Evolutionary conservation across 495 filamentous ascomycete genomes (phyloP).

Genomic region (Penicillium lividum): DNA sequence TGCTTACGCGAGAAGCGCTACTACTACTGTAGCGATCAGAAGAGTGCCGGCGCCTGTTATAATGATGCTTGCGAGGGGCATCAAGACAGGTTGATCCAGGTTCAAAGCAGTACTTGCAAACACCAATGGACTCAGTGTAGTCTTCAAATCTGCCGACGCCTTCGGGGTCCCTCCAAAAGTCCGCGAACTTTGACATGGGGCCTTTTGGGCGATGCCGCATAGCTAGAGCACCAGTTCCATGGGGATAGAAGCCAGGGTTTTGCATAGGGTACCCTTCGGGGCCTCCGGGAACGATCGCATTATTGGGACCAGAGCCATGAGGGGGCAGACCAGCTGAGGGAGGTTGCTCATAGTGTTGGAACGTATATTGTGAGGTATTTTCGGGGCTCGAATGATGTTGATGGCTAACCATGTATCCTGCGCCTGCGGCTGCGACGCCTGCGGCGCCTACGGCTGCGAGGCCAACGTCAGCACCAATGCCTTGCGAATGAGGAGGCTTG

Average conservation of each 20-base stretch:
- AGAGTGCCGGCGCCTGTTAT: slow-evolving; percentile 44
- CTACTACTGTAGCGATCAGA: slow-evolving; percentile 48
- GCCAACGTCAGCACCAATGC: slow-evolving; percentile 40
- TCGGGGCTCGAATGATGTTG: slow-evolving; percentile 41
- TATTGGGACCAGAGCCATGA: slow-evolving; percentile 36
- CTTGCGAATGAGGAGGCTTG: slow-evolving; percentile 34
- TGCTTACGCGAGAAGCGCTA: slow-evolving; percentile 49
- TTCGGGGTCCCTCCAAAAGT: slow-evolving; percentile 68
- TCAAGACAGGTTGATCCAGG: slow-evolving; percentile 59
- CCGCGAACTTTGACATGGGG: slow-evolving; percentile 56
- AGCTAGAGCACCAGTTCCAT: slow-evolving; percentile 35
- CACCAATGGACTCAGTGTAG: slow-evolving; percentile 70
- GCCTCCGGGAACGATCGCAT: slow-evolving; percentile 40
- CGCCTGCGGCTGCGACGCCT: slow-evolving; percentile 48
- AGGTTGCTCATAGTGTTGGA: slow-evolving; percentile 33
- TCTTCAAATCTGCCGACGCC: slow-evolving; percentile 71
- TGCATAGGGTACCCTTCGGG: slow-evolving; percentile 42
- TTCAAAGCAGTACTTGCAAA: slow-evolving; percentile 69
- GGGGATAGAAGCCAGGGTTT: slow-evolving; percentile 26
- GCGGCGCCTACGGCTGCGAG: slow-evolving; percentile 49
- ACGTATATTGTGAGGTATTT: slow-evolving; percentile 30
- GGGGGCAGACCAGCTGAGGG: slow-evolving; percentile 29
- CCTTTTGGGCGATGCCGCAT: slow-evolving; percentile 52
- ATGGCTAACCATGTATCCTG: slow-evolving; percentile 50
- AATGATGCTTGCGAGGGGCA: slow-evolving; percentile 67